Evolutionary conservation across 78 protist genomes (phyloP), one percentile per base, ranked within the genome.

Genomic region (Guillardia theta): DNA sequence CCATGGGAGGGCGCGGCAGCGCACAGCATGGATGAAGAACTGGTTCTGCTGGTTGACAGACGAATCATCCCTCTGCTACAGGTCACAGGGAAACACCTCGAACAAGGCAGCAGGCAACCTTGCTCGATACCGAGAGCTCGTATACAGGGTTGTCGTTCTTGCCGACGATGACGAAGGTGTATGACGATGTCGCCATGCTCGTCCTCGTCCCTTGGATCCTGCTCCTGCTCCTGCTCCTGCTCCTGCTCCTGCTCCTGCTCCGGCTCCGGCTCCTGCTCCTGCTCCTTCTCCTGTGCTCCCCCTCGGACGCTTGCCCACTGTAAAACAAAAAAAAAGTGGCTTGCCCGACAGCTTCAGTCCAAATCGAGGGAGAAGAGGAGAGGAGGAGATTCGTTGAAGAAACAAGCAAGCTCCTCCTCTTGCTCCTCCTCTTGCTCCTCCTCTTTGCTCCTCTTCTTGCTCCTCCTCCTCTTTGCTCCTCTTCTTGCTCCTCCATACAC

Each of bases 91-190:
- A 24, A 39, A 43, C 50, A 44, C 2, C 50, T 10, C 54, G 10
- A 80, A 9, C 9, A 1, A 8, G 27, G 87, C 4, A 4, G 9
- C 27, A 1, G 1, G 45, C 12, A 2, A 80, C 90, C 36, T 80
- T 80, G 22, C 45, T 46, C 45, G 90, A 19, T 12, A 9, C 44
- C 21, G 27, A 18, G 33, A 44, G 36, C 50, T 80, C 90, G 36
- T 80, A 80, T 18, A 45, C 33, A 44, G 90, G 90, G 10, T 80
- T 80, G 50, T 80, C 90, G 39, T 44, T 19, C 90, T 80, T 80
- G 27, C 90, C 90, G 1, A 80, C 90, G 36, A 80, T 80, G 36
- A 10, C 45, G 27, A 80, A 80, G 24, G 90, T 44, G 53, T 70
- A 70, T 3, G 87, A 70, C 70, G 70, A 58, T 30, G 27, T 58